A percentile compares a stretch with the other conserved stretches of the same genome.
Evolutionary conservation across 257 asterid genomes (phyloP).

Genomic region (Solanum virginianum): DNA sequence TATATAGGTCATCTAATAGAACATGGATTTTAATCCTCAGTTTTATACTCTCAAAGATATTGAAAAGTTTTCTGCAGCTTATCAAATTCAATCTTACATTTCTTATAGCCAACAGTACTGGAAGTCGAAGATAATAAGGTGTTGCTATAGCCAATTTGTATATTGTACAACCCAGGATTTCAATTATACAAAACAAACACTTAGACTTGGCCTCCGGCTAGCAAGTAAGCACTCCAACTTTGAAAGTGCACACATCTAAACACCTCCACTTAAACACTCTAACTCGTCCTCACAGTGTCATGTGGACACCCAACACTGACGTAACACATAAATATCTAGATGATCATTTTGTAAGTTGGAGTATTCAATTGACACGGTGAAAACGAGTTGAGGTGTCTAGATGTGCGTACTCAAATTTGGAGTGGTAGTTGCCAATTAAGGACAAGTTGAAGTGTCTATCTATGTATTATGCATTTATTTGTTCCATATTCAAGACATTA

Average conservation of each 20-base stretch:
- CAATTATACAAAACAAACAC: not conserved
- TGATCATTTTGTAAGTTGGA: not conserved
- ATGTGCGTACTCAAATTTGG: not conserved
- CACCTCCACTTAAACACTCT: not conserved
- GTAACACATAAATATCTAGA: not conserved
- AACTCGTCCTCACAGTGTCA: not conserved
- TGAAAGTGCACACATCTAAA: not conserved
- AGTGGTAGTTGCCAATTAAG: not conserved
- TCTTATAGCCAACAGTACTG: not conserved
- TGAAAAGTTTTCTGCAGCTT: not conserved
- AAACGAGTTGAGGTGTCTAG: not conserved
- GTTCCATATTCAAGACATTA: not conserved
- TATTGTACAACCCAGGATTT: not conserved
- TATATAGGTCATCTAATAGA: not conserved
- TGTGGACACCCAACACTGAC: not conserved
- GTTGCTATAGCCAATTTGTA: not conserved
- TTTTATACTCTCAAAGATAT: not conserved
- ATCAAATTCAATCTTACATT: not conserved
- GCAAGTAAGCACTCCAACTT: not conserved
- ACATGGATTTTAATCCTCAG: not conserved
- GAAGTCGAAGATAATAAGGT: not conserved
- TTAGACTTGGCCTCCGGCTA: not conserved
- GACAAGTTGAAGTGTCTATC: not conserved
- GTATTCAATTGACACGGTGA: not conserved
- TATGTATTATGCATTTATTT: not conserved